A percentile compares a stretch with the other conserved stretches of the same genome.
Evolutionary conservation across 2,329 filamentous ascomycete genomes (phyloP).

Genomic region (Metarhizium rileyi): DNA sequence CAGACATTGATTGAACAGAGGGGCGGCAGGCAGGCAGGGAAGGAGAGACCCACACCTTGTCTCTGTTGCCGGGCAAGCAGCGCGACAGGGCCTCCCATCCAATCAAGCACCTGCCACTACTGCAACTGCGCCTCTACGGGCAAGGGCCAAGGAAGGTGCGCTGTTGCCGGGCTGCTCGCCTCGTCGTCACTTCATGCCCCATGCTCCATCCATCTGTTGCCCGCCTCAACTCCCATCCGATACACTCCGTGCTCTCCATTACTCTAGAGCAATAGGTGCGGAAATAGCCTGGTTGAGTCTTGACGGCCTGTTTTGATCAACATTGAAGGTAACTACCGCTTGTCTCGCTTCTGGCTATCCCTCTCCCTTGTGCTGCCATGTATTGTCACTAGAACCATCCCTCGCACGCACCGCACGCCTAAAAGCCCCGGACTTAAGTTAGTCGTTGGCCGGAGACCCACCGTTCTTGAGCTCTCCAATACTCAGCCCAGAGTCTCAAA

Average conservation of each 20-base stretch:
- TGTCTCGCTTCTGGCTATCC: neutral
- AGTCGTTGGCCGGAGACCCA: neutral
- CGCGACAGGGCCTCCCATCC: conserved; percentile 5
- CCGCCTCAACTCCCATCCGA: too few species aligned
- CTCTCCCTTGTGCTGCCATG: neutral
- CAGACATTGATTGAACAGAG: too few species aligned
- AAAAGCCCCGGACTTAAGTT: conserved; percentile 1
- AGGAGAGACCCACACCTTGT: conserved; percentile 2
- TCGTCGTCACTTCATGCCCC: neutral
- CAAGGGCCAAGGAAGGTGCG: neutral
- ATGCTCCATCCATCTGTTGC: too few species aligned
- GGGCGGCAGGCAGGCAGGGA: neutral
- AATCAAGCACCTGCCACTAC: conserved; percentile 11
- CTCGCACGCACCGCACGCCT: neutral
- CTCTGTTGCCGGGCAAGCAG: conserved; percentile 12
- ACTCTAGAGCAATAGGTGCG: too few species aligned
- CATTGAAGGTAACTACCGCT: neutral
- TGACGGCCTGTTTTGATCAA: neutral
- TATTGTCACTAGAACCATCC: neutral
- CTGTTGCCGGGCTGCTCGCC: conserved; percentile 1
- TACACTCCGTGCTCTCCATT: too few species aligned
- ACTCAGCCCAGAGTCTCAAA: neutral
- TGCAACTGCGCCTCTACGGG: conserved; percentile 8
- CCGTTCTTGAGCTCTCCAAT: neutral
- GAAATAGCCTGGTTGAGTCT: neutral